Percentiles rank a stretch among this genome's conserved stretches.
Conservation (phyloP, 1,284 basidiomycete species). For the Xerocomus amazonicus region DNA sequence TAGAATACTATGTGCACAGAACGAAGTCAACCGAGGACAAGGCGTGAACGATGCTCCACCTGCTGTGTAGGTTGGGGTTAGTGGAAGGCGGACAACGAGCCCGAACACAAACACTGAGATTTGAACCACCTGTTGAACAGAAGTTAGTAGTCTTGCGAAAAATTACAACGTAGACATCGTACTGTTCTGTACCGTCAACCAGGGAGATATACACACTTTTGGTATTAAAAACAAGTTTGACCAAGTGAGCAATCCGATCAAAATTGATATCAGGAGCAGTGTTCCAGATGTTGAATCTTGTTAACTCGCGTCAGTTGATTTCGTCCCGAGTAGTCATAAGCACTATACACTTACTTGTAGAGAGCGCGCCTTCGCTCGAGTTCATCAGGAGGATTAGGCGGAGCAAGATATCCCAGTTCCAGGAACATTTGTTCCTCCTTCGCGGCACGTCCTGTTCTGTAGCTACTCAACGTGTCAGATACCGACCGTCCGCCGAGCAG, state of each 20-base stretch:
- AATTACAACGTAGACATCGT: slow-evolving; percentile 24
- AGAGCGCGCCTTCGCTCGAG: slow-evolving; percentile 75
- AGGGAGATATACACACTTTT: slow-evolving; percentile 82
- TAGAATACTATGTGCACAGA: slow-evolving; percentile 82
- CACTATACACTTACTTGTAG: slow-evolving; percentile 55
- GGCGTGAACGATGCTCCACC: slow-evolving; percentile 60
- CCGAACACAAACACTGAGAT: slow-evolving; percentile 59
- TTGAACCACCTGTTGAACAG: slow-evolving; percentile 67
- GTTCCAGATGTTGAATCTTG: slow-evolving; percentile 82
- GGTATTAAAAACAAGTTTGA: slow-evolving; percentile 90
- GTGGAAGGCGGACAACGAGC: neutral
- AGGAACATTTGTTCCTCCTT: slow-evolving; percentile 62
- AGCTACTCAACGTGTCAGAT: slow-evolving; percentile 33
- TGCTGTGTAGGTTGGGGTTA: slow-evolving; percentile 25
- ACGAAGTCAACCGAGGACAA: slow-evolving; percentile 62
- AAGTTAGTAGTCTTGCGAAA: slow-evolving; percentile 10
- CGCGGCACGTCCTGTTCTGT: slow-evolving; percentile 44
- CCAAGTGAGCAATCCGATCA: slow-evolving; percentile 85
- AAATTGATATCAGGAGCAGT: slow-evolving; percentile 86
- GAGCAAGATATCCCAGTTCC: slow-evolving; percentile 69
- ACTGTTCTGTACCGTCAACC: slow-evolving; percentile 81
- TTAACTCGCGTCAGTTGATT: slow-evolving; percentile 9
- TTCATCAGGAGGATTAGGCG: slow-evolving; percentile 81
- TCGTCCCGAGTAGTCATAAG: neutral
- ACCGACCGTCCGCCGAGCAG: slow-evolving; percentile 39